Evolutionary conservation across 2,329 filamentous ascomycete genomes (phyloP).

Genomic region (Nannizziopsis barbatae): DNA sequence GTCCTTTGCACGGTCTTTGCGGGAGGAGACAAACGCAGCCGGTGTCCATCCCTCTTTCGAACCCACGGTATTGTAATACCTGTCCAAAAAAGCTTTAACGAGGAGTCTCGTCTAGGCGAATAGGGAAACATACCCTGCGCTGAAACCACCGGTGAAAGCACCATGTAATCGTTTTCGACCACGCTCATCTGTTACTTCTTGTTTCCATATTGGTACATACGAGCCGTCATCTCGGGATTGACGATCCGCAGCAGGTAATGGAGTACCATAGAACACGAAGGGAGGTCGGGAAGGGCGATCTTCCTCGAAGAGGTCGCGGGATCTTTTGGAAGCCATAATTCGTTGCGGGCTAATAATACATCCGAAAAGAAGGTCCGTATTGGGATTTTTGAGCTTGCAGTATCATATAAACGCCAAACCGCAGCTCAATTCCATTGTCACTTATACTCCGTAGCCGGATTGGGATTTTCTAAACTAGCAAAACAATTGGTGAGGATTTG

Average conservation of each 20-base stretch:
- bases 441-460: no score
- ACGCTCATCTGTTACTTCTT: conserved; percentile 87
- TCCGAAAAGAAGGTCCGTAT: no score
- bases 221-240: conserved; percentile 77
- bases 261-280: conserved; percentile 71
- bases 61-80: conserved; percentile 95
- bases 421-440: no score
- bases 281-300: conserved; percentile 58
- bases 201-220: conserved; percentile 94
- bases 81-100: conserved; percentile 34
- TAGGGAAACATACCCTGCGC: conserved; percentile 63
- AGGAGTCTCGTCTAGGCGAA: conserved; percentile 14
- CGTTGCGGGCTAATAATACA: not conserved
- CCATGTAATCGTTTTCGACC: conserved; percentile 86
- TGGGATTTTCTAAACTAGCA: no score
- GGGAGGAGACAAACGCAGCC: conserved; percentile 81
- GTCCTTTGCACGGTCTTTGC: conserved; percentile 63
- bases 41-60: conserved; percentile 98
- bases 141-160: conserved; percentile 92
- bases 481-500: no score
- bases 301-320: conserved; percentile 65
- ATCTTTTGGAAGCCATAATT: conserved; percentile 67
- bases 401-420: no score
- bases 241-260: conserved; percentile 65
- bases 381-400: no score